Evolutionary conservation across 192 early-diverging fungal species (phyloP), one percentile per base, ranked within the genome.

Genomic region (Backusella luteola): DNA sequence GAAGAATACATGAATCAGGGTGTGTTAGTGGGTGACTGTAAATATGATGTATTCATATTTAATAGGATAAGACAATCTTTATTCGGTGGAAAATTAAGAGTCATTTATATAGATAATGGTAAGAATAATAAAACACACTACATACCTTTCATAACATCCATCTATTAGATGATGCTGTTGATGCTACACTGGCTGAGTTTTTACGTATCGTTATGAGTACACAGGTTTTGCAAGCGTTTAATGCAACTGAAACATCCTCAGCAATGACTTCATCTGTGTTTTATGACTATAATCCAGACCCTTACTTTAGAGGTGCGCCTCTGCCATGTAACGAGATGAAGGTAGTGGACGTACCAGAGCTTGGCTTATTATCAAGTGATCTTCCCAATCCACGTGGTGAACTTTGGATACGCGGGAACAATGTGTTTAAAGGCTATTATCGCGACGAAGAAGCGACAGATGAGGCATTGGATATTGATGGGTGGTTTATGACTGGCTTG

Each of bases 401-500:
- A 83, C 86, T 98, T 80, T 93, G 89, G 86, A 79, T 97, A 44
- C 87, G 94, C 41, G 96, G 96, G 1, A 76, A 83, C 29, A 88
- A 88, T 72, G 90, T 93, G 46, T 94, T 97, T 84, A 86, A 83
- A 71, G 93, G 93, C 2, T 98, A 98, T 81, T 94, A 88, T 84
- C 91, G 93, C 75, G 89, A 91, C 56, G 84, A 83, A 17, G 84
- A 83, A 15, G 90, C 94, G 73, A 96, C 96, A 19, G 69, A 74
- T 38, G 92, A 94, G 78, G 83, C 87, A 4, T 78, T 97, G 26
- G 89, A 92, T 59, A 81, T 80, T 23, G 94, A 95, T 83, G 96
- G 96, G 5, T 98, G 96, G 96, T 85, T 91, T 19, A 88, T 89
- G 76, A 94, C 94, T 5, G 95, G 96, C 32, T 91, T 94, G 67